phyloP scores from a whole-genome alignment of 495 filamentous ascomycete genomes.

The Aspergillus panamensis region DNA sequence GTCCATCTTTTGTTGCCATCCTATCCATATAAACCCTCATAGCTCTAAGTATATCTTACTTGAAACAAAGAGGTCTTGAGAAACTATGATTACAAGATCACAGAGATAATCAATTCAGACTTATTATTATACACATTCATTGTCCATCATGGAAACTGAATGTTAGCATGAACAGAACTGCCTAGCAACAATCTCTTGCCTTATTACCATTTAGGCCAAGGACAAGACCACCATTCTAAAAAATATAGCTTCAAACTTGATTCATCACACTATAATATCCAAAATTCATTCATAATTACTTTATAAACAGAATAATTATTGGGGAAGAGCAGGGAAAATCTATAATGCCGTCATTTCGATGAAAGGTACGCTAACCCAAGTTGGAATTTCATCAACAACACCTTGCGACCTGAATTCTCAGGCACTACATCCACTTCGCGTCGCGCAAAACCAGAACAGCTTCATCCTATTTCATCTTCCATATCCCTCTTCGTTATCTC shows the following conservation, averaged over 20 bases:
- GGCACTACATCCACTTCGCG: slow-evolving; percentile 8
- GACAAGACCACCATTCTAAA: no score
- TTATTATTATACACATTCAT: neutral
- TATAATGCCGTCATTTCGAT: neutral
- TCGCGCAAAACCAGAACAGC: slow-evolving; percentile 7
- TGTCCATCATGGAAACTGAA: no score
- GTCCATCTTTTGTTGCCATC: no score
- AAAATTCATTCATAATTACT: no score
- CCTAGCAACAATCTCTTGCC: neutral
- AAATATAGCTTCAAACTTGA: no score
- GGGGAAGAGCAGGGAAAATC: no score
- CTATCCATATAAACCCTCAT: no score
- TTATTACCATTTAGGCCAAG: neutral
- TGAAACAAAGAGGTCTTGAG: no score
- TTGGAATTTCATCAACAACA: slow-evolving; percentile 15
- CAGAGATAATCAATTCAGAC: neutral
- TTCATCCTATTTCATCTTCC: slow-evolving; percentile 2
- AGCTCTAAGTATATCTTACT: no score
- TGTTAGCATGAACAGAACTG: neutral
- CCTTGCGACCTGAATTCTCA: slow-evolving; percentile 7
- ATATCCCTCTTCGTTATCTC: neutral
- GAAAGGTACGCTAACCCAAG: slow-evolving; percentile 11
- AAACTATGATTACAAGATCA: no score
- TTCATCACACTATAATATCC: no score
- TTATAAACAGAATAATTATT: no score